Percentiles rank a stretch among this genome's conserved stretches.
Evolutionary conservation across 768 basidiomycete species (phyloP).

Genomic region (Russula sp.): DNA sequence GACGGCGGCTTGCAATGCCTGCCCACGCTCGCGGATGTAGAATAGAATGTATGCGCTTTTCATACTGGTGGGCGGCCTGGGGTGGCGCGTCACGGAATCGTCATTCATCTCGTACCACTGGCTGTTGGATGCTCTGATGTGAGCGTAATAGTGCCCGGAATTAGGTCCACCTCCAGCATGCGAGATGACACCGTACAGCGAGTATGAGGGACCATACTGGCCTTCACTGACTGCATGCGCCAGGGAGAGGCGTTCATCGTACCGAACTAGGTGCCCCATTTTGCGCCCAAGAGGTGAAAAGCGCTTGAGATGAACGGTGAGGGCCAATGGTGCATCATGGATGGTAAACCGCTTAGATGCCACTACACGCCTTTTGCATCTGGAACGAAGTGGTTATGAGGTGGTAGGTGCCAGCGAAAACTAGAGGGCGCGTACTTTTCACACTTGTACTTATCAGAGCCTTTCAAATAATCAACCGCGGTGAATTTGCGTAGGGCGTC

Average conservation of each 20-base stretch:
- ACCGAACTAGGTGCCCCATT: conserved; percentile 70
- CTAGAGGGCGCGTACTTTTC: conserved; percentile 68
- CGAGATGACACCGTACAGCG: conserved; percentile 85
- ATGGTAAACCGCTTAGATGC: conserved; percentile 90
- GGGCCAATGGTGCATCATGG: conserved; percentile 77
- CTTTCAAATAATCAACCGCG: conserved; percentile 74
- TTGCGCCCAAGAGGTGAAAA: conserved; percentile 90
- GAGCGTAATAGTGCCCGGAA: conserved; percentile 92
- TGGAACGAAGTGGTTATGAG: conserved; percentile 29
- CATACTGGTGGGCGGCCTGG: conserved; percentile 47
- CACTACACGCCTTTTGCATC: conserved; percentile 87
- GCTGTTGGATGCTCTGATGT: conserved; percentile 62
- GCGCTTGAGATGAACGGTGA: conserved; percentile 93
- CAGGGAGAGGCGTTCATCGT: conserved; percentile 68
- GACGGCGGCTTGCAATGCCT: conserved; percentile 61
- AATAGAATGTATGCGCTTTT: conserved; percentile 91
- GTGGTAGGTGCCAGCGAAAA: background rate
- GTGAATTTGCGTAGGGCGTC: conserved; percentile 78
- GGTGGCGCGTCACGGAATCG: conserved; percentile 51
- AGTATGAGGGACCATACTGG: conserved; percentile 71
- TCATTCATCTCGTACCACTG: conserved; percentile 96
- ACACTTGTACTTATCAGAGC: conserved; percentile 95
- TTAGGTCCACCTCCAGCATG: conserved; percentile 92
- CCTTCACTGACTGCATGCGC: conserved; percentile 79
- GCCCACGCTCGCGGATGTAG: conserved; percentile 79